Evolutionary conservation across 2,329 filamentous ascomycete species (phyloP).

Genomic region (Zarea fungicola): DNA sequence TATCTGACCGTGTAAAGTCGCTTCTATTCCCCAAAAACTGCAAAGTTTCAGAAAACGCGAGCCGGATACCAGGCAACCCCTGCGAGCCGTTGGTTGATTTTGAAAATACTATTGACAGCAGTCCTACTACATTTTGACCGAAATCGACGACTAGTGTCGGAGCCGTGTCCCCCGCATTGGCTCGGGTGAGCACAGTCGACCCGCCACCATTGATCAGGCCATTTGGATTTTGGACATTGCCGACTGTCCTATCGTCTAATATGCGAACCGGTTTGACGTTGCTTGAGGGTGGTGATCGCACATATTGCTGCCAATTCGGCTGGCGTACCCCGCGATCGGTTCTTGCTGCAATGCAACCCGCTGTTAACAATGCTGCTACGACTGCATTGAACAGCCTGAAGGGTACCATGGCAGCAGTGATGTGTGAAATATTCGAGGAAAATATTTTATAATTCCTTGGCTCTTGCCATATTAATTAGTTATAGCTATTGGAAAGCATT

Average conservation of each 20-base stretch:
- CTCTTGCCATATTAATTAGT: too few species aligned
- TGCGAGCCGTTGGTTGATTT: constrained; percentile 23
- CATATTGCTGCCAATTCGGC: constrained; percentile 1
- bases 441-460: too few species aligned
- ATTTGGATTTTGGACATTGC: neutral
- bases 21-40: constrained; percentile 38
- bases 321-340: neutral
- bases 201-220: neutral
- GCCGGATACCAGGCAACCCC: constrained; percentile 34
- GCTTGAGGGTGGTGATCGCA: neutral
- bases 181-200: neutral
- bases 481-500: too few species aligned
- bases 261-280: constrained; percentile 1
- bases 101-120: constrained; percentile 37
- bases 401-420: too few species aligned
- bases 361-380: too few species aligned
- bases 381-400: too few species aligned
- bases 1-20: constrained; percentile 46
- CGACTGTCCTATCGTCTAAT: neutral
- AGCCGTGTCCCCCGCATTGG: constrained; percentile 8
- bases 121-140: constrained; percentile 42
- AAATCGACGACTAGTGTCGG: constrained; percentile 45
- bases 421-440: too few species aligned
- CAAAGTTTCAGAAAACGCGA: constrained; percentile 45
- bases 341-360: too few species aligned